A percentile compares a stretch with the other conserved stretches of the same genome.
These are phyloP conservation scores for Cystobasidium tubakii DNA, from an alignment of 768 basidiomycete species.

Conservation along the genomic window DNA sequence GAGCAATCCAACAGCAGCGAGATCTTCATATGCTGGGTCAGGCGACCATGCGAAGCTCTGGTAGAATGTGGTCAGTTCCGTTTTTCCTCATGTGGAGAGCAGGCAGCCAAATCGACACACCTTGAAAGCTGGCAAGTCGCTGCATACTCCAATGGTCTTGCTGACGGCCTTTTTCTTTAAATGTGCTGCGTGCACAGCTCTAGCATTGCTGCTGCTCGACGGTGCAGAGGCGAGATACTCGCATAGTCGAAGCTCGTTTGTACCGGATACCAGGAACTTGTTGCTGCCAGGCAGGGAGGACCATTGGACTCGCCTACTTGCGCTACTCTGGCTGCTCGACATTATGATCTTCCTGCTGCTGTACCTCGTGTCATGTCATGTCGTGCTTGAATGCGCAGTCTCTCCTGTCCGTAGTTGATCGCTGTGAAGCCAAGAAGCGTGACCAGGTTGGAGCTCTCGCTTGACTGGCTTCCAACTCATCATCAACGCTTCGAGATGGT, in stretches of 20 bases:
- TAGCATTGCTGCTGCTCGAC: not conserved
- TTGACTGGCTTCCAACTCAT: not conserved
- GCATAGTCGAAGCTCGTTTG: slow-evolving; percentile 34
- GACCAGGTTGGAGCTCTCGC: not conserved
- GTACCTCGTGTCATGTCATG: not conserved
- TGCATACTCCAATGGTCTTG: slow-evolving; percentile 29
- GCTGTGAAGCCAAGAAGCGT: not conserved
- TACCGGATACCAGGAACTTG: slow-evolving; percentile 24
- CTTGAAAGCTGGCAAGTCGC: slow-evolving; percentile 29
- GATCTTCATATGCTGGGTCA: slow-evolving; percentile 19
- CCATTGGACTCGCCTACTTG: slow-evolving; percentile 25
- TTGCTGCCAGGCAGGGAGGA: not conserved
- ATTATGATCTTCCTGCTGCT: not conserved
- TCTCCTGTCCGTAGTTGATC: slow-evolving; percentile 6
- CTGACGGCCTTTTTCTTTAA: not conserved
- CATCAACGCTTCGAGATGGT: not conserved
- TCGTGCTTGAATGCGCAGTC: no score
- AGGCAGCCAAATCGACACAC: not conserved
- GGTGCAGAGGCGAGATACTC: slow-evolving; percentile 11
- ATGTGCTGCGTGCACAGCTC: not conserved
- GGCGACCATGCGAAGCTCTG: slow-evolving; percentile 42
- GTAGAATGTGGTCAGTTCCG: not conserved
- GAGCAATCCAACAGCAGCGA: slow-evolving; percentile 40
- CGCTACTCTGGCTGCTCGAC: not conserved
- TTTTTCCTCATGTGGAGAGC: not conserved